These are phyloP conservation scores for Ogataea nakhonphanomensis DNA, from an alignment of 805 yeast genomes.

Conservation along the genomic window DNA sequence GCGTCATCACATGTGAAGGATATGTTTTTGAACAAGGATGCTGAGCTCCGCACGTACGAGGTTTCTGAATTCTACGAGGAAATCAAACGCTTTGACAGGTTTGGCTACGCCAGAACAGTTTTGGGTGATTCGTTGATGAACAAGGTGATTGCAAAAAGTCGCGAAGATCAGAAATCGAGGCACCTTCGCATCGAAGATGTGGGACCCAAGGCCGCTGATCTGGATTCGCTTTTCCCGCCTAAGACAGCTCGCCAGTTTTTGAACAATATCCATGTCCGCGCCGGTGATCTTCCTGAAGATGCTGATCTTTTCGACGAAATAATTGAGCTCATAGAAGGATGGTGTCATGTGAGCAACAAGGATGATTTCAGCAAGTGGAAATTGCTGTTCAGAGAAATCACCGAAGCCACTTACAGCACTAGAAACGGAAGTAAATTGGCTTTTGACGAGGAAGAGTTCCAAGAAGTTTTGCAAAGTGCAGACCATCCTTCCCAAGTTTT, in stretches of 20 bases:
- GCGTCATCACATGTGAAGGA: conserved; percentile 17
- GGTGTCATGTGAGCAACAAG: conserved; percentile 24
- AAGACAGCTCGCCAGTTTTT: conserved; percentile 19
- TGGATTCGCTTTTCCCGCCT: conserved; percentile 12
- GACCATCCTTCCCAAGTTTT: conserved; percentile 31
- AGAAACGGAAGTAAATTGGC: conserved; percentile 25
- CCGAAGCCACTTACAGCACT: conserved; percentile 26
- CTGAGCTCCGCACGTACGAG: conserved; percentile 26
- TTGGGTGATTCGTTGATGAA: conserved; percentile 23
- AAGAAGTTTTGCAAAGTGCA: conserved; percentile 23
- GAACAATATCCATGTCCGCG: conserved; percentile 13
- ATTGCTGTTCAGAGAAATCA: conserved; percentile 25
- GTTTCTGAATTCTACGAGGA: conserved; percentile 27
- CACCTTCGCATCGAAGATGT: not conserved
- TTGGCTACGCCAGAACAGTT: conserved; percentile 21
- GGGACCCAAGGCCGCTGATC: not conserved
- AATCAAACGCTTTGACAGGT: conserved; percentile 26
- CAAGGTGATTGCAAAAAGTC: conserved; percentile 14
- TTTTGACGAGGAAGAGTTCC: conserved; percentile 31
- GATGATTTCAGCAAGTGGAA: conserved; percentile 19
- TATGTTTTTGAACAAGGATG: conserved; percentile 23
- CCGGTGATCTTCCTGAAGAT: conserved; percentile 23
- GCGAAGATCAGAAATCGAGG: not conserved
- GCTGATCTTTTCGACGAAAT: conserved; percentile 30
- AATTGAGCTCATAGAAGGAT: conserved; percentile 28